Evolutionary conservation across 805 yeast genomes (phyloP).

Genomic region (Nakazawaea ernobii): DNA sequence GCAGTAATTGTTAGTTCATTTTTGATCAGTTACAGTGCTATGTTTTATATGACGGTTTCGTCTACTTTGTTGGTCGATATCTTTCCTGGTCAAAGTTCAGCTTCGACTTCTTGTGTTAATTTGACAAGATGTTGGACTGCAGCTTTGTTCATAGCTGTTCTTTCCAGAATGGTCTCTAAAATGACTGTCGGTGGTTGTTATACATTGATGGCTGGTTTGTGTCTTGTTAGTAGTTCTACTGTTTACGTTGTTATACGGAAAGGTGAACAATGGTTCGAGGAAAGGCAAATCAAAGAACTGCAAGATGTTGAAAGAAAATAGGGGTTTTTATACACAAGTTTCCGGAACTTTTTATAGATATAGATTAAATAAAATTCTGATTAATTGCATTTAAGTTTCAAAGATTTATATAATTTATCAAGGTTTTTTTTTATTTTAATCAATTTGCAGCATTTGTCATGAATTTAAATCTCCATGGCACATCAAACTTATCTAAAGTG

Average conservation of each 20-base stretch:
- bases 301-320: background rate
- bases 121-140: conserved; percentile 66
- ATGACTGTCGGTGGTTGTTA: conserved; percentile 74
- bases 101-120: conserved; percentile 71
- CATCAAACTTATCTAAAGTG: conserved; percentile 51
- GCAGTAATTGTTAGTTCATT: conserved; percentile 55
- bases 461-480: conserved; percentile 53
- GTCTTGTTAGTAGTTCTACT: conserved; percentile 14
- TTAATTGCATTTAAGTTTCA: background rate
- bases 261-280: conserved; percentile 11
- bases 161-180: conserved; percentile 49
- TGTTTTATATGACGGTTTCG: conserved; percentile 51
- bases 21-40: conserved; percentile 51
- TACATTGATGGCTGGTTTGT: conserved; percentile 59
- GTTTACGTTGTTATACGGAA: conserved; percentile 6
- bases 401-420: background rate
- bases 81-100: conserved; percentile 63
- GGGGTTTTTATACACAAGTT: background rate
- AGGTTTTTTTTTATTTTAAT: background rate
- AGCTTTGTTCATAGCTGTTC: conserved; percentile 65
- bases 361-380: background rate
- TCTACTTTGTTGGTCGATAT: conserved; percentile 73
- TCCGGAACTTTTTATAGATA: background rate
- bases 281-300: conserved; percentile 1
- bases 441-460: conserved; percentile 29